Evolutionary conservation across 306 rosid genomes (phyloP).

Genomic region (Senna siamea): DNA sequence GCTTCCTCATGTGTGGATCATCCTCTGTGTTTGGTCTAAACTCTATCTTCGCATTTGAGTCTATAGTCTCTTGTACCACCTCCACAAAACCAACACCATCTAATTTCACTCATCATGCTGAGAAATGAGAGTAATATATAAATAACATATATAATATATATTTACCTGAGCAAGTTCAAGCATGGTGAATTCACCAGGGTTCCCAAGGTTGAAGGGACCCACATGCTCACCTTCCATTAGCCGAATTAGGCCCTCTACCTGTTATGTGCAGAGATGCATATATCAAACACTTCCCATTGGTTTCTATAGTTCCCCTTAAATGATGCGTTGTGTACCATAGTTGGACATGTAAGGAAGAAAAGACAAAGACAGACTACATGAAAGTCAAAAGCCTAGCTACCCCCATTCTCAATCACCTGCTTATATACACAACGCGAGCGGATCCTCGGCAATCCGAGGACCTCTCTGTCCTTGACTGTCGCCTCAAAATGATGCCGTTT

Average conservation of each 20-base stretch:
- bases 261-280: conserved; percentile 11
- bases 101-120: background rate
- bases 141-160: background rate
- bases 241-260: conserved; percentile 88
- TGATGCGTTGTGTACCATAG: no score
- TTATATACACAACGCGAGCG: no score
- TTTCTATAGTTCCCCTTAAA: no score
- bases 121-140: background rate
- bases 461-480: no score
- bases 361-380: no score
- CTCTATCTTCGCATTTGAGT: background rate
- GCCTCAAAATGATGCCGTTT: no score
- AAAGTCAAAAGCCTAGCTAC: no score
- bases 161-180: conserved; percentile 89
- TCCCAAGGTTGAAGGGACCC: conserved; percentile 94
- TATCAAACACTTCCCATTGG: background rate
- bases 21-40: conserved; percentile 5
- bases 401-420: no score
- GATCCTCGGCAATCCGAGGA: no score
- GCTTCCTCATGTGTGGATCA: conserved; percentile 1
- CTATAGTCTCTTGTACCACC: background rate
- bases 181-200: conserved; percentile 97
- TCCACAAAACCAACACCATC: conserved; percentile 30
- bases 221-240: conserved; percentile 90
- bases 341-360: no score